phyloP scores from a whole-genome alignment of 495 filamentous ascomycete species.

The Penicillium daleae region DNA sequence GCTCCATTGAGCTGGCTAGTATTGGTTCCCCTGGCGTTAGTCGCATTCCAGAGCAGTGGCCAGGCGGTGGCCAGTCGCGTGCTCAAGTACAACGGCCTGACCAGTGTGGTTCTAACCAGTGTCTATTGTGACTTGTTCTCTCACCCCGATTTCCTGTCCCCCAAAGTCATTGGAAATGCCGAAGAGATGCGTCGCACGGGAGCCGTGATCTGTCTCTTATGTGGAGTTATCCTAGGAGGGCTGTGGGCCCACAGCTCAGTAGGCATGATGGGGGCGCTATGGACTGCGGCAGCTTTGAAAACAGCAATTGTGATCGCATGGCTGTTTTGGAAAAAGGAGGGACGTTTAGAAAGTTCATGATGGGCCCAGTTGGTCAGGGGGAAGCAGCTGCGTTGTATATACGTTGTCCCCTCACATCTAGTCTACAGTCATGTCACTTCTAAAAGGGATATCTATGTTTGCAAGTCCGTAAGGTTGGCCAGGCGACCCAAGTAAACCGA shows the following conservation, averaged over 20 bases:
- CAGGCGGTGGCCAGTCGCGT: slow-evolving; percentile 71
- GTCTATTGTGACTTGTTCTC: slow-evolving; percentile 74
- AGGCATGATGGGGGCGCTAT: slow-evolving; percentile 65
- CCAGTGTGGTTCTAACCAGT: slow-evolving; percentile 72
- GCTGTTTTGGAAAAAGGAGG: slow-evolving; percentile 52
- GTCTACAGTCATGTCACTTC: background rate
- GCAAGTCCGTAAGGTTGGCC: background rate
- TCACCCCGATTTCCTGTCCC: slow-evolving; percentile 56
- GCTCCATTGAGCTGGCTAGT: slow-evolving; percentile 59
- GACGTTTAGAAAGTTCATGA: background rate
- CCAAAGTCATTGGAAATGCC: slow-evolving; percentile 43
- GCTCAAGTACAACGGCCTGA: slow-evolving; percentile 62
- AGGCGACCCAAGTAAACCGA: background rate
- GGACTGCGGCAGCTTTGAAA: slow-evolving; percentile 63
- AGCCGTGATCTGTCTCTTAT: slow-evolving; percentile 60
- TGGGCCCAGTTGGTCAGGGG: background rate
- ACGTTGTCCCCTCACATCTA: background rate
- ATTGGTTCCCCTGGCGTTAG: slow-evolving; percentile 61
- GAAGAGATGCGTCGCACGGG: slow-evolving; percentile 62
- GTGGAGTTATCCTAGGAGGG: slow-evolving; percentile 64
- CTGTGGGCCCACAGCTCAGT: slow-evolving; percentile 56
- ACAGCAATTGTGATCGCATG: slow-evolving; percentile 54
- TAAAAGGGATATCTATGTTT: background rate
- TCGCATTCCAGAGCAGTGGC: slow-evolving; percentile 72
- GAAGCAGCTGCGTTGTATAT: background rate